Conservation (phyloP, 306 rosid species). For the Prunus davidiana region DNA sequence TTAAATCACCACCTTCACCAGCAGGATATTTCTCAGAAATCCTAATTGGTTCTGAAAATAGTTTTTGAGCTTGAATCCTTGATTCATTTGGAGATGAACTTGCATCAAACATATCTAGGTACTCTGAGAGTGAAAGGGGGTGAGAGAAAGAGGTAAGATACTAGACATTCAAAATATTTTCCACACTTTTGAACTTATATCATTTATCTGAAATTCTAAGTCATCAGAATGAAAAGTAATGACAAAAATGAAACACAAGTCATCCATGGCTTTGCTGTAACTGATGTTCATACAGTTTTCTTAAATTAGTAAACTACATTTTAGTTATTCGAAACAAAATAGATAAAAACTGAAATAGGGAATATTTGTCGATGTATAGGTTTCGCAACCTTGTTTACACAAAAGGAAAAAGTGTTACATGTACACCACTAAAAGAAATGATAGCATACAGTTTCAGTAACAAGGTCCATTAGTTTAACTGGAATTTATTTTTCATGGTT, state of each 20-base stretch:
- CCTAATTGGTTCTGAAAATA: slow-evolving; percentile 76
- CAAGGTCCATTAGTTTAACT: background rate
- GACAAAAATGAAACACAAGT: background rate
- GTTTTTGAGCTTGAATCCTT: slow-evolving; percentile 60
- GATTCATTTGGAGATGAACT: slow-evolving; percentile 79
- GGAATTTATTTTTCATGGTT: background rate
- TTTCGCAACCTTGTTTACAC: background rate
- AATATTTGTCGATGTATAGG: background rate
- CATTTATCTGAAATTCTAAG: background rate
- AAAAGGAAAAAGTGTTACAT: background rate
- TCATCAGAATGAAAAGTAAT: background rate
- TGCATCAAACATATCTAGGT: slow-evolving; percentile 75
- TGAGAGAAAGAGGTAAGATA: slow-evolving; percentile 19
- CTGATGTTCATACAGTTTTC: background rate
- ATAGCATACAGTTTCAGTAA: background rate
- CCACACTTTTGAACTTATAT: background rate
- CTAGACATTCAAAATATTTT: slow-evolving; percentile 19
- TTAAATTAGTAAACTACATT: background rate
- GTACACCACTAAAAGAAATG: background rate
- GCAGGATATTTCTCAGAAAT: slow-evolving; percentile 89
- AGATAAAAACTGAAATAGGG: background rate
- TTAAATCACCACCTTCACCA: slow-evolving; percentile 79
- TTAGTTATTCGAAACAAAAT: background rate
- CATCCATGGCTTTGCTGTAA: background rate
- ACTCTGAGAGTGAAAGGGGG: slow-evolving; percentile 48